Percentiles rank a stretch among this genome's conserved stretches.
phyloP scores from a whole-genome alignment of 768 basidiomycete genomes.

The Pholiota molesta region DNA sequence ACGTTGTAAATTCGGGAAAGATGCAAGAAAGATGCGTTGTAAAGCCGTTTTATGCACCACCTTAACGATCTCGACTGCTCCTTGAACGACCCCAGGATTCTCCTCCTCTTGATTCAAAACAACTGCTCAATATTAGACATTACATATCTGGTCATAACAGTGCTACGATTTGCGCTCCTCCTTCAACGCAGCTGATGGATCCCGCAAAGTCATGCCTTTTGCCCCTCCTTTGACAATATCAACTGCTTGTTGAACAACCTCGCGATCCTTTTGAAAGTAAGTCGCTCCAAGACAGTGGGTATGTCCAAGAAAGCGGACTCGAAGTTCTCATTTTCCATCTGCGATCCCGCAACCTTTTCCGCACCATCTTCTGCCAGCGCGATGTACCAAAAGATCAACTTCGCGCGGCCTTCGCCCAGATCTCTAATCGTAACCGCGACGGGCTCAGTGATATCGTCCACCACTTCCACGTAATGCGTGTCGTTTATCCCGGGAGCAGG shows the following conservation, averaged over 20 bases:
- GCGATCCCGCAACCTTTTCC: conserved; percentile 41
- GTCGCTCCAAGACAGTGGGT: conserved; percentile 33
- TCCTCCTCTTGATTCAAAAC: too few relatives aligned
- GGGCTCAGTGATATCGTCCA: conserved; percentile 33
- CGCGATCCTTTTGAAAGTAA: conserved; percentile 43
- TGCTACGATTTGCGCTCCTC: too few relatives aligned
- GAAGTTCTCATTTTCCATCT: conserved; percentile 46
- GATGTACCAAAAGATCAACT: conserved; percentile 58
- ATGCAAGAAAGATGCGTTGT: too few relatives aligned
- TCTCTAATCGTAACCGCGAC: conserved; percentile 34
- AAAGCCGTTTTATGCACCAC: too few relatives aligned
- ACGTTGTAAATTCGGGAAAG: too few relatives aligned
- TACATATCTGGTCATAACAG: too few relatives aligned
- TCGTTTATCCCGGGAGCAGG: conserved; percentile 48
- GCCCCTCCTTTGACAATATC: conserved; percentile 30
- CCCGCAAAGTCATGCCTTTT: not conserved
- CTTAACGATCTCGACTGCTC: too few relatives aligned
- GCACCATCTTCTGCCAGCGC: conserved; percentile 35
- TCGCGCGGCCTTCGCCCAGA: conserved; percentile 21
- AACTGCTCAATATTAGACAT: too few relatives aligned
- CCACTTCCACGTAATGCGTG: conserved; percentile 25
- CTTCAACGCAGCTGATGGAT: not conserved
- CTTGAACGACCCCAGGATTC: too few relatives aligned
- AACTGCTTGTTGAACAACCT: conserved; percentile 40
- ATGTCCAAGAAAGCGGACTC: conserved; percentile 40